These are phyloP conservation scores for Nakaseomyces bracarensis DNA, from an alignment of 1,139 yeast genomes.

Conservation along the genomic window DNA sequence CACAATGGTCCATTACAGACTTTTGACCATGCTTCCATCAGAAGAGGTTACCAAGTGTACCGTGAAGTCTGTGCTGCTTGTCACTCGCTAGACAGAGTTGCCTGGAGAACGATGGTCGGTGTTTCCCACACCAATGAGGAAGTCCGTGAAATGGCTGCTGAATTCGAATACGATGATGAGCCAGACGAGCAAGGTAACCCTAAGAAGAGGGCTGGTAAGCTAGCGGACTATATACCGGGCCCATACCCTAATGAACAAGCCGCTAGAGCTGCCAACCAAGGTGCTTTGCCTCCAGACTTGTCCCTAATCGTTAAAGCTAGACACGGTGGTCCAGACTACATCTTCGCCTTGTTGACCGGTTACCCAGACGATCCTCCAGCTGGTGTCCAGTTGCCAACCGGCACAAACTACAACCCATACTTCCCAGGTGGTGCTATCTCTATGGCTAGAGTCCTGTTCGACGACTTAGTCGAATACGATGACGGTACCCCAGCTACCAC, in stretches of 20 bases:
- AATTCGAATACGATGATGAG: slow-evolving; percentile 96
- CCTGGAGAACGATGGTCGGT: slow-evolving; percentile 98
- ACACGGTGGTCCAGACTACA: slow-evolving; percentile 96
- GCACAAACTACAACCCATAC: slow-evolving; percentile 96
- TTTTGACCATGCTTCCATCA: slow-evolving; percentile 91
- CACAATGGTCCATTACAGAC: slow-evolving; percentile 88
- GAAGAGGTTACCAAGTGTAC: slow-evolving; percentile 99
- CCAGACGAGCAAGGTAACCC: slow-evolving; percentile 99
- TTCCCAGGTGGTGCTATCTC: slow-evolving; percentile 99
- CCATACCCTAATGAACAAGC: slow-evolving; percentile 98
- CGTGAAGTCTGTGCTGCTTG: slow-evolving; percentile 99
- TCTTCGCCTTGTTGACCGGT: slow-evolving; percentile 91
- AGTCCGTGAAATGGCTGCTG: slow-evolving; percentile 91
- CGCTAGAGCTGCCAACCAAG: slow-evolving; percentile 99
- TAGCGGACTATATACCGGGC: slow-evolving; percentile 89
- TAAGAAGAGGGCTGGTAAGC: slow-evolving; percentile 96
- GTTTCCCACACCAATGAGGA: slow-evolving; percentile 89
- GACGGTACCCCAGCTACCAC: slow-evolving; percentile 99
- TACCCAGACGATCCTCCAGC: slow-evolving; percentile 99
- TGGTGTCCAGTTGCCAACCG: slow-evolving; percentile 87
- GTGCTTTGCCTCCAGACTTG: slow-evolving; percentile 97
- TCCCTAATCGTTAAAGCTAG: slow-evolving; percentile 97
- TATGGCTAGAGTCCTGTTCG: slow-evolving; percentile 97
- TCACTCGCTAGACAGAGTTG: slow-evolving; percentile 92
- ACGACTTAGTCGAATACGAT: slow-evolving; percentile 94